Base-by-base conservation (phyloP, 2,329 filamentous ascomycete genomes). In the Aspergillus sp. region DNA sequence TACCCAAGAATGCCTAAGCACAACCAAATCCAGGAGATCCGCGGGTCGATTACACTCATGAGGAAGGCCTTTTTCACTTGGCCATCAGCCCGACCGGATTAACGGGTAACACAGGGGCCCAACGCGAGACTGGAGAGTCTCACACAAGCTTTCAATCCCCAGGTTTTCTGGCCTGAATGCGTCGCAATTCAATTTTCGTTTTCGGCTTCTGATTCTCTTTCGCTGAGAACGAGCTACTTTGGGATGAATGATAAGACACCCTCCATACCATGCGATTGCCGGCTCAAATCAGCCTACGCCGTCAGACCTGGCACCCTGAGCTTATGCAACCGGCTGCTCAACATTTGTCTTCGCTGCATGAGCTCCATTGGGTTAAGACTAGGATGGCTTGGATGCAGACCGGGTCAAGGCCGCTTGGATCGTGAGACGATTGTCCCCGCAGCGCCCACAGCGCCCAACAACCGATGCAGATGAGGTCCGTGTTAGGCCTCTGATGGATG, bases 51-150 rank as follows among this genome's bases (percentile, higher is more conserved):
- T 36, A 32, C 52, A 52, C 51, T 52, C 39, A 50, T 11, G 60
- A 39, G 41, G 21, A 55, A 51, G 30, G 54, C 48, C 58, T 59
- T 55, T 49, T 49, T 38, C 30, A 57, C 32, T 47, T 21, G 17
- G 39, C 57, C 48, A 62, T 53, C 58, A 63, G 64, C 59, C 65
- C 60, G 60, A 68, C 61, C 61, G 56, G 61, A 58, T 53, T 39
- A 54, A 54, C 56, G 54, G 65, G 65, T 64, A 55, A 58, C 58
- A 66, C 65, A 62, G 61, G 53, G 41, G 59, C 62, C 65, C 65
- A 67, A 64, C 54, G 25, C 47, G 58, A 39, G 48, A 57, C 10
- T 17, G 5, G 39, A 30, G 23, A 10, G 17, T 47, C 39, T 21
- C 13, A 32, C 8, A 44, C 41, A 55, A 30, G 17, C 27, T 27